phyloP scores from a whole-genome alignment of 2,329 filamentous ascomycete genomes.

The Monascus ruber region DNA sequence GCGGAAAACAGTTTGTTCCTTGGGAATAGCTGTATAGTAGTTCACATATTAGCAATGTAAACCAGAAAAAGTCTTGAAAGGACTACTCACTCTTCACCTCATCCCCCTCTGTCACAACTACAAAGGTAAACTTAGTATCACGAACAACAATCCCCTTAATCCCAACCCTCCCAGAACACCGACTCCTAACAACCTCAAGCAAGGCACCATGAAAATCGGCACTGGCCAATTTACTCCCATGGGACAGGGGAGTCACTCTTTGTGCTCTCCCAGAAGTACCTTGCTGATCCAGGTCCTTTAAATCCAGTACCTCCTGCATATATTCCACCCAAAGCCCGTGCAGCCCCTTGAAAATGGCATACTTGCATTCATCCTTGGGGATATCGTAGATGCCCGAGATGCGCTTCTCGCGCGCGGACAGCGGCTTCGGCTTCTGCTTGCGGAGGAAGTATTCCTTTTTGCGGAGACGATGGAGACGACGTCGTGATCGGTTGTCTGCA shows the following conservation, averaged over 20 bases:
- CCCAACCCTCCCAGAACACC: conserved; percentile 72
- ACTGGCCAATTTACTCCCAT: conserved; percentile 55
- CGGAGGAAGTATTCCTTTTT: conserved; percentile 35
- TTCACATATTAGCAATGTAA: conserved; percentile 1
- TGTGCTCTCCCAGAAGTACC: conserved; percentile 6
- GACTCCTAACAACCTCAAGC: conserved; percentile 70
- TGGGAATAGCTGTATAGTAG: conserved; percentile 53
- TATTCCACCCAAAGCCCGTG: conserved; percentile 75
- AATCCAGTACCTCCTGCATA: conserved; percentile 66
- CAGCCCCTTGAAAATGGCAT: conserved; percentile 65
- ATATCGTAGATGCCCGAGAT: conserved; percentile 62
- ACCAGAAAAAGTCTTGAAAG: conserved; percentile 1
- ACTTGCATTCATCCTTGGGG: conserved; percentile 56
- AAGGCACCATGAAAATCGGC: conserved; percentile 87
- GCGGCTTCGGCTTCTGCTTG: conserved; percentile 50
- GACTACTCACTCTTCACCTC: conserved; percentile 51
- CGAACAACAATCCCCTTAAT: conserved; percentile 76
- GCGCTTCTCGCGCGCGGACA: conserved; percentile 72
- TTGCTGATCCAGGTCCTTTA: conserved; percentile 27
- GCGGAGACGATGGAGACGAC: conserved; percentile 41
- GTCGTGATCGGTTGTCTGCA: conserved; percentile 40
- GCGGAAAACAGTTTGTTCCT: conserved; percentile 78
- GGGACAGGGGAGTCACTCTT: conserved; percentile 44
- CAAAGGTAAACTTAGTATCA: conserved; percentile 77
- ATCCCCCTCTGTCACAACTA: conserved; percentile 64